Base-by-base conservation (phyloP, 768 basidiomycete species). In the Naganishia friedmannii region DNA sequence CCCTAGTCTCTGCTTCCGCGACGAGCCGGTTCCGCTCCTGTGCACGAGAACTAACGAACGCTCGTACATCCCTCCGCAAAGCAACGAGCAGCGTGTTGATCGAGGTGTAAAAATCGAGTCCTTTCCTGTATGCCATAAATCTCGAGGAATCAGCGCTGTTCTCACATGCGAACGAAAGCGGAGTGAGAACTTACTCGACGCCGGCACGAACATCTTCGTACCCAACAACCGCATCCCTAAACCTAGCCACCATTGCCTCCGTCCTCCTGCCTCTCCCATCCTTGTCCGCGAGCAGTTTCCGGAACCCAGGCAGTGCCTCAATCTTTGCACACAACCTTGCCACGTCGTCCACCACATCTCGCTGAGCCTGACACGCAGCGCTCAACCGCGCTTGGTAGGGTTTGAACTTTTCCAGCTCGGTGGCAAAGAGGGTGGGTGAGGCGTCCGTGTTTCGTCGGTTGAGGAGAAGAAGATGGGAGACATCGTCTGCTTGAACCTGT, bases 401-500 rank as follows among this genome's bases (percentile, higher is more conserved):
- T 26, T 87, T 85, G 84, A 97, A 98, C 81, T 98, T 99, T 82
- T 97, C 95, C 26, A 98, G 86, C 78, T 98, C 93, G 10, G 89
- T 86, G 0, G 93, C 91, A 74, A 98, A 99, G 21, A 99, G 84
- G 0, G 91, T 86, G 0, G 90, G 89, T 74, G 97, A 93, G 12
- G 90, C 89, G 28, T 86, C 86, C 26, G 93, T 90, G 29, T 93
- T 89, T 3, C 60, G 37, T 37, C 92, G 88, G 78, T 95, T 95
- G 58, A 97, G 86, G 4, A 99, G 86, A 0, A 98, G 86, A 0
- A 96, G 85, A 77, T 95, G 92, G 0, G 95, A 99, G 31, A 98
- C 95, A 73, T 99, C 96, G 81, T 99, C 96, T 31, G 85, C 84
- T 87, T 97, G 96, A 56, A 96, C 86, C 93, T 98, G 73, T 0